Evolutionary conservation across 331 rosid genomes (phyloP).

Genomic region (Dryas integrifolia): DNA sequence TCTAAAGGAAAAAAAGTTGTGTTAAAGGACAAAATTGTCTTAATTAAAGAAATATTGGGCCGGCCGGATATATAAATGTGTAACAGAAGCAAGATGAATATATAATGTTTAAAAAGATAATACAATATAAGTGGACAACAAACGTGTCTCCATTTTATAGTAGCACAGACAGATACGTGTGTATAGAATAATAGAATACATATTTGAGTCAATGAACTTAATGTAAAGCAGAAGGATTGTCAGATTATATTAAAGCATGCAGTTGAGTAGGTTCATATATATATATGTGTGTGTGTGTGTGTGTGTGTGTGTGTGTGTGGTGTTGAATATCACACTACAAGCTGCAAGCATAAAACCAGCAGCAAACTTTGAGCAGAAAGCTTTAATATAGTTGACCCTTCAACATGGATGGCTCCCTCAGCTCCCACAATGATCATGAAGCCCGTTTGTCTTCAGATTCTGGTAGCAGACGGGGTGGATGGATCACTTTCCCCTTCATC

Average conservation of each 20-base stretch:
- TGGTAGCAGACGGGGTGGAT: constrained; percentile 37
- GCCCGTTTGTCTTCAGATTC: constrained; percentile 1
- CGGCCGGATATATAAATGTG: too few species aligned
- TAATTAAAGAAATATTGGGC: neutral
- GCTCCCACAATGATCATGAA: constrained; percentile 6
- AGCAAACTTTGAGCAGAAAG: neutral
- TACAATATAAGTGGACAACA: too few species aligned
- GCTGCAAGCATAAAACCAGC: neutral
- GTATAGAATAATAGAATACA: neutral
- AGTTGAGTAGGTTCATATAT: too few species aligned
- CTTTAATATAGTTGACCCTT: neutral
- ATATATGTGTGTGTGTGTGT: too few species aligned
- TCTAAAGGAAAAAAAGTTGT: neutral
- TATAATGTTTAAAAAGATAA: too few species aligned
- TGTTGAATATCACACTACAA: neutral
- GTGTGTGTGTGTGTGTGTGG: neutral
- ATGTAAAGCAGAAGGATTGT: neutral
- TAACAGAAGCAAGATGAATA: too few species aligned
- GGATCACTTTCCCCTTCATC: constrained; percentile 47
- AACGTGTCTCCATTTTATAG: neutral
- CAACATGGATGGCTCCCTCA: constrained; percentile 4
- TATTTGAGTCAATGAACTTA: too few species aligned
- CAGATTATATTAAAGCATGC: neutral
- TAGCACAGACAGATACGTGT: neutral
- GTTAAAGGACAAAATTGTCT: neutral